Evolutionary conservation across 2,329 filamentous ascomycete genomes (phyloP).

Genomic region (Microdochium paspali): DNA sequence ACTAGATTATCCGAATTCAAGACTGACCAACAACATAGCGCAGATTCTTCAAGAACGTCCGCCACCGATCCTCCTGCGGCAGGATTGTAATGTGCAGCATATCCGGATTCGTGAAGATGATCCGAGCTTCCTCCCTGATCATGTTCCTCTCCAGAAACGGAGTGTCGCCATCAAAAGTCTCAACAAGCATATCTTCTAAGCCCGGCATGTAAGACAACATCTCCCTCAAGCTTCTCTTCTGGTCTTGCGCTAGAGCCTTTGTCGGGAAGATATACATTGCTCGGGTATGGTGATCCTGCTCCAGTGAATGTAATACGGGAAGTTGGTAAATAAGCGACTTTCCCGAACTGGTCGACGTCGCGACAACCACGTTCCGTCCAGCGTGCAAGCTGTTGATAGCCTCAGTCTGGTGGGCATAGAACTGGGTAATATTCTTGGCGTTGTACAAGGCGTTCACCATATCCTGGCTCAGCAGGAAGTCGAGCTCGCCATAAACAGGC

Average conservation of each 20-base stretch:
- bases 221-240: conserved; percentile 78
- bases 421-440: conserved; percentile 70
- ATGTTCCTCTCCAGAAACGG: conserved; percentile 66
- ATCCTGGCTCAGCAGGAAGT: conserved; percentile 79
- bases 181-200: conserved; percentile 67
- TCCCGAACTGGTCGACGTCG: conserved; percentile 91
- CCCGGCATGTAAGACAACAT: conserved; percentile 73
- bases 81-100: conserved; percentile 95
- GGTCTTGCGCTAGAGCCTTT: conserved; percentile 92
- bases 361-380: conserved; percentile 80
- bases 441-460: conserved; percentile 97
- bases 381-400: conserved; percentile 82
- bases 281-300: conserved; percentile 64
- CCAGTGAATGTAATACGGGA: conserved; percentile 79
- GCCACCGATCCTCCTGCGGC: conserved; percentile 85
- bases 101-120: conserved; percentile 96
- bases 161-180: conserved; percentile 95
- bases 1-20: conserved; percentile 10
- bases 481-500: conserved; percentile 71
- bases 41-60: conserved; percentile 77
- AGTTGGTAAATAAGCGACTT: conserved; percentile 98
- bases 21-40: conserved; percentile 68
- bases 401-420: conserved; percentile 89
- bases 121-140: conserved; percentile 79
- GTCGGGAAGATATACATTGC: conserved; percentile 99